Percentiles rank a stretch among this genome's conserved stretches.
Conservation (phyloP, 768 basidiomycete genomes). For the Agaricus blazei region DNA sequence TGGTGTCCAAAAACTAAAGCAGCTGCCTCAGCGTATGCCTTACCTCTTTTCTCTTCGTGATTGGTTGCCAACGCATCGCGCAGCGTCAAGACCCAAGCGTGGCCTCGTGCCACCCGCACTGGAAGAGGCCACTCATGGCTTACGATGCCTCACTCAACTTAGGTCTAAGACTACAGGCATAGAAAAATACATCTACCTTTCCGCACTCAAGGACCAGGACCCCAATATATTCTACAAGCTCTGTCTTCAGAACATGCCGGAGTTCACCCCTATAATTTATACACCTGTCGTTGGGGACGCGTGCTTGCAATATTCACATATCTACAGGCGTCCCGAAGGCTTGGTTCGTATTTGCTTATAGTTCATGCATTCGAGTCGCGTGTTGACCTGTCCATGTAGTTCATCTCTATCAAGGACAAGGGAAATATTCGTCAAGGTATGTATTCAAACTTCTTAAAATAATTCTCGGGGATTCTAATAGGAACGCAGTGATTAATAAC, state of each 20-base stretch:
- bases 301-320: slow-evolving; percentile 78
- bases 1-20: slow-evolving; percentile 66
- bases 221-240: slow-evolving; percentile 74
- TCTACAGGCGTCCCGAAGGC: slow-evolving; percentile 71
- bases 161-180: slow-evolving; percentile 69
- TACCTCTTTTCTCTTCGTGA: slow-evolving; percentile 3
- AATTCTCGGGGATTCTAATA: neutral
- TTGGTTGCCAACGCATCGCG: slow-evolving; percentile 10
- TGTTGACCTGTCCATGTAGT: slow-evolving; percentile 33
- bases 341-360: slow-evolving; percentile 37
- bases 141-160: slow-evolving; percentile 64
- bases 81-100: slow-evolving; percentile 40
- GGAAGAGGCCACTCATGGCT: slow-evolving; percentile 43
- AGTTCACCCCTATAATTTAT: slow-evolving; percentile 77
- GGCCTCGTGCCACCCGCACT: slow-evolving; percentile 62
- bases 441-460: neutral
- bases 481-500: slow-evolving; percentile 49
- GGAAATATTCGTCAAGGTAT: slow-evolving; percentile 60
- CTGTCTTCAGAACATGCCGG: slow-evolving; percentile 66
- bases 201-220: slow-evolving; percentile 68
- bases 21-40: slow-evolving; percentile 50
- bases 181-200: slow-evolving; percentile 85
- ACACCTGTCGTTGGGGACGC: slow-evolving; percentile 93
- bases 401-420: slow-evolving; percentile 78
- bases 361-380: neutral